Percentiles rank a stretch among this genome's conserved stretches.
Evolutionary conservation across 1,139 yeast species (phyloP).

Genomic region (Kurtzmaniella natalensis): DNA sequence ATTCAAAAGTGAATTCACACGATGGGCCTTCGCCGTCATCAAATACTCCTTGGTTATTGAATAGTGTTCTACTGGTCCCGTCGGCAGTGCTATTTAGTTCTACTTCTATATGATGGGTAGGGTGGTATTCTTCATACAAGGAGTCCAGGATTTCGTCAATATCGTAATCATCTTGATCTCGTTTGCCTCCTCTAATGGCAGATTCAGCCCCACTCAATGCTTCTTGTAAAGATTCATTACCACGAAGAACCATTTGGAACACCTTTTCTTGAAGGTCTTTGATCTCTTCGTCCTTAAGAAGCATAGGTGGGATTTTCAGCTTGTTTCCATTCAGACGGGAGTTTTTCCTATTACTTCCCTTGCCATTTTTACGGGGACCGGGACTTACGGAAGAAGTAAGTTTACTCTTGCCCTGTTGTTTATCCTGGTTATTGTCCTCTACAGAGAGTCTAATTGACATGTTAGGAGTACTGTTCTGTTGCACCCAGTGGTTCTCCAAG

Average conservation of each 20-base stretch:
- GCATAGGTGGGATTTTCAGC: background rate
- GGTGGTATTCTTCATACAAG: slow-evolving; percentile 23
- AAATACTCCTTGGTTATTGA: slow-evolving; percentile 10
- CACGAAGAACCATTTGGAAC: slow-evolving; percentile 6
- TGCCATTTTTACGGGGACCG: too few relatives aligned
- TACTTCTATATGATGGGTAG: slow-evolving; percentile 41
- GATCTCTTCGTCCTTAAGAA: background rate
- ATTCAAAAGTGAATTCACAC: slow-evolving; percentile 44
- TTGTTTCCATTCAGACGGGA: too few relatives aligned
- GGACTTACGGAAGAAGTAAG: too few relatives aligned
- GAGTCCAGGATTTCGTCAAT: slow-evolving; percentile 29
- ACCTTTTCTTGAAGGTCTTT: background rate
- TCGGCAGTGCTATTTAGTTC: slow-evolving; percentile 30
- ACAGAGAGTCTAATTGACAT: too few relatives aligned
- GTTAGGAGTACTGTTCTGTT: too few relatives aligned
- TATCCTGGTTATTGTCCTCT: slow-evolving; percentile 7
- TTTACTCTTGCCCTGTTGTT: slow-evolving; percentile 1
- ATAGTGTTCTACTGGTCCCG: slow-evolving; percentile 13
- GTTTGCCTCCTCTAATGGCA: slow-evolving; percentile 5
- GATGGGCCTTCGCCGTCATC: slow-evolving; percentile 28
- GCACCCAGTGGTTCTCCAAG: too few relatives aligned
- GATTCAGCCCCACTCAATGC: slow-evolving; percentile 9
- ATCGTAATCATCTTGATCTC: slow-evolving; percentile 35
- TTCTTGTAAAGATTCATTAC: slow-evolving; percentile 11
- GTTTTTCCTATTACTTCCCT: too few relatives aligned